phyloP scores from a whole-genome alignment of 169 alveolate genomes.

The Amoebophrya sp. region DNA sequence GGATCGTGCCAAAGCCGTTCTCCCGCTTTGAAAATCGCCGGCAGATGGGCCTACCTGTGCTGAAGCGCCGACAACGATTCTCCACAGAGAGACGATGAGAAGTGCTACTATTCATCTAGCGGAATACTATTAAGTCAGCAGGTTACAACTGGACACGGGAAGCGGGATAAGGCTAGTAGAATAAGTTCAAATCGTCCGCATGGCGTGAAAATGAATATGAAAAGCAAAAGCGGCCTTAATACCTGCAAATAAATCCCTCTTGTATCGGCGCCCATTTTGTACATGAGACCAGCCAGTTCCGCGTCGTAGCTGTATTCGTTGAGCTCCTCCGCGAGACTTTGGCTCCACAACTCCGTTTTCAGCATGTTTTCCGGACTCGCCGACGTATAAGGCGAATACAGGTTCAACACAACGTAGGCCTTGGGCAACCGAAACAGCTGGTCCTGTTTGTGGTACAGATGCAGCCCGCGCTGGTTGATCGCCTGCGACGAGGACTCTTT shows the following conservation, averaged over 20 bases:
- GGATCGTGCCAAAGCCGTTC: no score
- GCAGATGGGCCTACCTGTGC: no score
- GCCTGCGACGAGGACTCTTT: not conserved
- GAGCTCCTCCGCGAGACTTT: not conserved
- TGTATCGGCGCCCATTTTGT: not conserved
- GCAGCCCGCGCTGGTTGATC: not conserved
- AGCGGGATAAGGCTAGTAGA: no score
- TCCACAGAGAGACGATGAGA: no score
- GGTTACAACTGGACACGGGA: no score
- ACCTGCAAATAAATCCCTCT: not conserved
- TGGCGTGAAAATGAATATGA: no score
- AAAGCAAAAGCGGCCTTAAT: no score
- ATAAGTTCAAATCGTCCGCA: no score
- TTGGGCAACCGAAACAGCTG: slow-evolving; percentile 4
- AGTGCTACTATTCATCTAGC: no score
- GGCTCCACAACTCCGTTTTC: slow-evolving; percentile 21
- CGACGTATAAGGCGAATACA: not conserved
- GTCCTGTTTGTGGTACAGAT: slow-evolving; percentile 14
- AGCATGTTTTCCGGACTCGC: not conserved
- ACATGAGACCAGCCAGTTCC: not conserved
- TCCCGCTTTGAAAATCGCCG: no score
- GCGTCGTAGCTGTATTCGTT: slow-evolving; percentile 26
- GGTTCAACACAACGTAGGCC: not conserved
- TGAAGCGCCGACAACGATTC: no score
- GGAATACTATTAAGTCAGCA: no score